Percentiles rank a stretch among this genome's conserved stretches.
Conservation (phyloP, 164 flowering plant genomes). For the Berberis vulgaris region DNA sequence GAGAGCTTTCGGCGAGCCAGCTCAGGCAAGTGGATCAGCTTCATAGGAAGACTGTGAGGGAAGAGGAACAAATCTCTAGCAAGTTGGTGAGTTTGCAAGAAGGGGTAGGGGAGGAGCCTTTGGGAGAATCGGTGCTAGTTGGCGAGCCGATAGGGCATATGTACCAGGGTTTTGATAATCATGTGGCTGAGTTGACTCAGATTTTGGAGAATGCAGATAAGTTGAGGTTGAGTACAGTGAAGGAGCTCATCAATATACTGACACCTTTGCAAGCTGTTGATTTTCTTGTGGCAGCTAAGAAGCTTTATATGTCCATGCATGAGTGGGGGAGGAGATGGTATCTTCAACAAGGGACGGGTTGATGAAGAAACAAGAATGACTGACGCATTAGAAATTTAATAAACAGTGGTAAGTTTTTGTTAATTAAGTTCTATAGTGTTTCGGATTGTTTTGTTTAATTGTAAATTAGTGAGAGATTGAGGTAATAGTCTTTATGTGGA, state of each 20-base stretch:
- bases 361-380: too few relatives aligned
- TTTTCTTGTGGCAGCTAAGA: slow-evolving; percentile 29
- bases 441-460: too few relatives aligned
- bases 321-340: slow-evolving; percentile 27
- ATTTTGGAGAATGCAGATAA: slow-evolving; percentile 27
- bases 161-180: slow-evolving; percentile 16
- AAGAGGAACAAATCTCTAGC: slow-evolving; percentile 24
- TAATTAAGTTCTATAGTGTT: too few relatives aligned
- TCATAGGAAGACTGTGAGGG: slow-evolving; percentile 23
- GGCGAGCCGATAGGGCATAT: neutral
- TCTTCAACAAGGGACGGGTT: neutral
- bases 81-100: slow-evolving; percentile 37
- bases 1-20: slow-evolving; percentile 19
- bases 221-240: slow-evolving; percentile 26
- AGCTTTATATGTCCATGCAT: slow-evolving; percentile 36
- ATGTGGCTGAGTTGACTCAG: slow-evolving; percentile 12
- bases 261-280: slow-evolving; percentile 31
- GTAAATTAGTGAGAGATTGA: too few relatives aligned
- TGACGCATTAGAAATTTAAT: too few relatives aligned
- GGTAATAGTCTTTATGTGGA: too few relatives aligned
- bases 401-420: too few relatives aligned
- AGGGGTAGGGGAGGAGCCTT: slow-evolving; percentile 16
- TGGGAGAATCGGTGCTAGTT: neutral
- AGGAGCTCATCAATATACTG: slow-evolving; percentile 22
- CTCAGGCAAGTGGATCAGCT: slow-evolving; percentile 21